Conservation (phyloP, 768 basidiomycete species). For the Peribolospora baueri region DNA sequence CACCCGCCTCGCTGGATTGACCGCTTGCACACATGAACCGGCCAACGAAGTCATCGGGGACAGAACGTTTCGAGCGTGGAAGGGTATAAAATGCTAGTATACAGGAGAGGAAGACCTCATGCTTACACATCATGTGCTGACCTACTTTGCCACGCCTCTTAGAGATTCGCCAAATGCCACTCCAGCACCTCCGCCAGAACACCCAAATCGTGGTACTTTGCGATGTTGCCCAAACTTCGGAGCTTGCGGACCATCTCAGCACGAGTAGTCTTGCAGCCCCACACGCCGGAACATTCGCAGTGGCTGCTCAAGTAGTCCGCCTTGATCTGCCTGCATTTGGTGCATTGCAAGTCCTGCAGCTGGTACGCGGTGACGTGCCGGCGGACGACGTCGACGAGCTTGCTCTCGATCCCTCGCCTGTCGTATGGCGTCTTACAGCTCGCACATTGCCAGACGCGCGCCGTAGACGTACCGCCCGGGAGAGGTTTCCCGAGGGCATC, state of each 20-base stretch:
- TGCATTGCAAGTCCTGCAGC: constrained; percentile 72
- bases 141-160: background rate
- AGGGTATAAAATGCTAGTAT: no score
- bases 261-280: constrained; percentile 25
- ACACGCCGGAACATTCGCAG: constrained; percentile 72
- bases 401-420: constrained; percentile 59
- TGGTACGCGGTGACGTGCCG: constrained; percentile 46
- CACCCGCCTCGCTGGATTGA: no score
- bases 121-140: background rate
- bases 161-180: constrained; percentile 25
- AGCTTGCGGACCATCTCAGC: constrained; percentile 2
- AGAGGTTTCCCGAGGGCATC: constrained; percentile 11
- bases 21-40: no score
- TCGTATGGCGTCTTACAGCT: constrained; percentile 70
- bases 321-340: constrained; percentile 72
- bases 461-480: background rate
- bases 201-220: constrained; percentile 1
- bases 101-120: no score
- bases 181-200: constrained; percentile 20
- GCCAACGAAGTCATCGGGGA: no score
- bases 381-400: constrained; percentile 51
- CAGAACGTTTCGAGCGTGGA: no score
- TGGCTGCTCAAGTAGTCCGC: constrained; percentile 62
- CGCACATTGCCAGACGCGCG: constrained; percentile 36
- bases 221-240: constrained; percentile 1